Percentiles rank a stretch among this genome's conserved stretches.
These are phyloP conservation scores for Fragaria nilgerrensis DNA, from an alignment of 306 rosid species.

Conservation along the genomic window DNA sequence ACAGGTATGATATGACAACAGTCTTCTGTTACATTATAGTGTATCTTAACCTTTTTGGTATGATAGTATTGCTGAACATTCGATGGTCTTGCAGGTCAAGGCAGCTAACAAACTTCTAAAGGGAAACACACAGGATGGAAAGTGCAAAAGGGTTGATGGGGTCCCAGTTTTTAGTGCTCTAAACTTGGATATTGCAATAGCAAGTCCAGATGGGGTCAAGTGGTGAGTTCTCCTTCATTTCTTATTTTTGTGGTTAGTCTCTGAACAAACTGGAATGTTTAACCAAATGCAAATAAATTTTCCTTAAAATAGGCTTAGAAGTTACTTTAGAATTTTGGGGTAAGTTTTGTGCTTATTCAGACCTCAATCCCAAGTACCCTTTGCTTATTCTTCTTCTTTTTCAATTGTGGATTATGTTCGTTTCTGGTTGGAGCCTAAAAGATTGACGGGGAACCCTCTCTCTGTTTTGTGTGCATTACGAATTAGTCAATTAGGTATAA, in stretches of 20 bases:
- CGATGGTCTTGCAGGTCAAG: constrained; percentile 56
- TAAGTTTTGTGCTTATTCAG: background rate
- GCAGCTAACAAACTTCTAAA: constrained; percentile 89
- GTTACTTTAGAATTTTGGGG: background rate
- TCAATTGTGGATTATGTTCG: background rate
- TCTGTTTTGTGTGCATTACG: background rate
- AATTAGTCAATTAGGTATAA: background rate
- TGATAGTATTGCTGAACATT: constrained; percentile 6
- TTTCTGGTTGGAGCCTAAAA: background rate
- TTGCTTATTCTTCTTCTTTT: background rate
- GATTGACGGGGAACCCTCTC: background rate
- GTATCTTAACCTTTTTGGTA: background rate
- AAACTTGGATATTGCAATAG: constrained; percentile 92
- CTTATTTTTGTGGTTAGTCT: background rate
- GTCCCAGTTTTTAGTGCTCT: constrained; percentile 97
- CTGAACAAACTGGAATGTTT: background rate
- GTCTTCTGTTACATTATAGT: background rate
- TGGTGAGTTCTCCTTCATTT: constrained; percentile 46
- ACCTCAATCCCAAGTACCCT: background rate
- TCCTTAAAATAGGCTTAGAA: background rate
- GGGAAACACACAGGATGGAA: constrained; percentile 48
- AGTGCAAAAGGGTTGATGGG: constrained; percentile 73
- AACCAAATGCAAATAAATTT: background rate
- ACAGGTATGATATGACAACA: constrained; percentile 54
- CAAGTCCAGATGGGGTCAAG: constrained; percentile 81